Percentiles rank a stretch among this genome's conserved stretches.
Evolutionary conservation across 139 green algal species (phyloP).

Genomic region (Edaphochlamys debaryana): DNA sequence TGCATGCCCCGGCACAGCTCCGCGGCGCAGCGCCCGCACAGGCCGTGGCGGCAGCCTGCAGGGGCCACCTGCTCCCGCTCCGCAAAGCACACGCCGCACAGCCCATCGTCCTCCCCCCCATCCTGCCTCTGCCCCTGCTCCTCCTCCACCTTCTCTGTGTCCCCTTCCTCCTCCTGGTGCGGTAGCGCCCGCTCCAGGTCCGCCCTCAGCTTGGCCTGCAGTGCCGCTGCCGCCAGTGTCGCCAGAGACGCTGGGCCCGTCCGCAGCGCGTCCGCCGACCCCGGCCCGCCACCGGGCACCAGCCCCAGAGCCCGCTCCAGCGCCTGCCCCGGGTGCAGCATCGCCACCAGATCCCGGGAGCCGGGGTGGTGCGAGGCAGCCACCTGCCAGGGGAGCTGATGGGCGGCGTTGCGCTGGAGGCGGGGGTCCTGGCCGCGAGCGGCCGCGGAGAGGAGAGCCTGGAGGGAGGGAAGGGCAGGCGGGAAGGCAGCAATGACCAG

Average conservation of each 20-base stretch:
- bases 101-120: neutral
- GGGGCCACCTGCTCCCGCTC: slow-evolving; percentile 14
- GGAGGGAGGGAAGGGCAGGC: neutral
- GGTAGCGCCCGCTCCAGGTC: neutral
- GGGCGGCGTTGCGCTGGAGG: neutral
- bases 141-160: neutral
- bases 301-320: neutral
- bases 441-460: too few relatives aligned
- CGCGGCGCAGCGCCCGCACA: slow-evolving; percentile 3
- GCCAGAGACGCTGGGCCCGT: neutral
- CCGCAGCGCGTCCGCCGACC: too few relatives aligned
- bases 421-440: too few relatives aligned
- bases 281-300: too few relatives aligned
- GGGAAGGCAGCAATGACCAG: neutral
- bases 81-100: slow-evolving; percentile 27
- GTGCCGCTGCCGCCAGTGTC: neutral
- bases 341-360: neutral
- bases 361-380: neutral
- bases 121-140: neutral
- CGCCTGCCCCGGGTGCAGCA: slow-evolving; percentile 5
- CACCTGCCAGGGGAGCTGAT: slow-evolving; percentile 5
- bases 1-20: neutral
- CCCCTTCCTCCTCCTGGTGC: neutral
- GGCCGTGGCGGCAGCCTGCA: slow-evolving; percentile 5
- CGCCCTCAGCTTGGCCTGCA: neutral